Base-by-base conservation (phyloP, 129 eudicot genomes). In the Artemisia tridentata region DNA sequence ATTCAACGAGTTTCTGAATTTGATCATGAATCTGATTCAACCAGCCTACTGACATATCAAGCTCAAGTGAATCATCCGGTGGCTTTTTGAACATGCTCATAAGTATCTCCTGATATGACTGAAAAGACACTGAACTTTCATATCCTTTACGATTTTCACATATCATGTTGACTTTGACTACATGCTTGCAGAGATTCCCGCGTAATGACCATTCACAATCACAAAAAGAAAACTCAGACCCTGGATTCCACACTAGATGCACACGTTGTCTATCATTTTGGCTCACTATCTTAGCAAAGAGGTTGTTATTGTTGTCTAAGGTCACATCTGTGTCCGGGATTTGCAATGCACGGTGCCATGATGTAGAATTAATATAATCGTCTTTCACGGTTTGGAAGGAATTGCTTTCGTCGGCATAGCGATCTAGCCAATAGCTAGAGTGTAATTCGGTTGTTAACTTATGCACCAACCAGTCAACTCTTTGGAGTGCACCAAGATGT, bases 401-500 rank as follows among this genome's bases (percentile, higher is more conserved):
- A 79, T 95, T 97, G 46, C 86, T 86, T 84, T 95, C 99, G 57
- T 95, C 97, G 47, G 97, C 96, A 58, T 84, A 86, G 0, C 99
- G 97, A 76, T 95, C 99, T 27, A 95, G 90, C 99, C 97, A 90
- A 56, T 87, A 95, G 76, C 91, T 82, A 0, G 99, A 95, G 80
- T 90, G 97, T 72, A 95, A 71, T 63, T 88, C 99, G 7, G 99
- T 86, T 11, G 96, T 95, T 80, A 90, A 73, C 65, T 86, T 95
- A 80, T 95, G 99, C 17, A 95, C 93, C 74, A 95, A 68, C 99
- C 99, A 95, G 75, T 95, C 99, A 20, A 95, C 96, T 79, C 99
- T 70, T 51, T 86, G 86, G 47, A 90, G 81, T 56, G 99, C 86
- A 67, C 97, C 99, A 5, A 95, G 97, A 74, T 84, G 91, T 38